phyloP scores from a whole-genome alignment of 2,329 filamentous ascomycete genomes.

The Mycogone perniciosa region DNA sequence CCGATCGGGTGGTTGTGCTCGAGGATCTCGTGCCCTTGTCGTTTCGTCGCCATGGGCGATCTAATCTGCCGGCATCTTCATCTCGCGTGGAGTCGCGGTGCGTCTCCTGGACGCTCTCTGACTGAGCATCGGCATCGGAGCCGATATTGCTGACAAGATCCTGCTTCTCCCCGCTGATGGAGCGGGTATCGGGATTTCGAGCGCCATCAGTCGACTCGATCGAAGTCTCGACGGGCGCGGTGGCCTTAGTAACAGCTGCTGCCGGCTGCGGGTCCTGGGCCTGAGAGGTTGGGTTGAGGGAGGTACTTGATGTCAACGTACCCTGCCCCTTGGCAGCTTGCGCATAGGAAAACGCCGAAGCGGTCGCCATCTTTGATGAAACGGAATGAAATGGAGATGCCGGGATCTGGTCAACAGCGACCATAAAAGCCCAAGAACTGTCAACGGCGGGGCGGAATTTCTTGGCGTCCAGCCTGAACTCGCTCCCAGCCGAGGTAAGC shows the following conservation, averaged over 20 bases:
- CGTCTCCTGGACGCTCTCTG: constrained; percentile 29
- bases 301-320: constrained; percentile 26
- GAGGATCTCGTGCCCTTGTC: constrained; percentile 51
- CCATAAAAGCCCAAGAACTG: constrained; percentile 16
- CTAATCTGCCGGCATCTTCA: constrained; percentile 33
- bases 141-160: constrained; percentile 29
- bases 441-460: constrained; percentile 11
- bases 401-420: constrained; percentile 23
- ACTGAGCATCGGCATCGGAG: constrained; percentile 32
- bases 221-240: constrained; percentile 18
- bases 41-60: constrained; percentile 35
- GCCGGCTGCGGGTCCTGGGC: constrained; percentile 24
- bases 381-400: background rate
- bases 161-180: constrained; percentile 26
- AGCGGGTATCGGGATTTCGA: constrained; percentile 19
- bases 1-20: constrained; percentile 58
- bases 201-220: constrained; percentile 21
- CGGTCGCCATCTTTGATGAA: constrained; percentile 41
- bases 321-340: constrained; percentile 84
- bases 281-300: constrained; percentile 19
- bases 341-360: constrained; percentile 80
- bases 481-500: constrained; percentile 15
- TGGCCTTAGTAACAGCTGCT: constrained; percentile 23
- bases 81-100: constrained; percentile 30
- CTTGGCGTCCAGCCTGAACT: constrained; percentile 14